Conservation (phyloP, 1,284 basidiomycete genomes). For the Lentinula novae-zelandiae region DNA sequence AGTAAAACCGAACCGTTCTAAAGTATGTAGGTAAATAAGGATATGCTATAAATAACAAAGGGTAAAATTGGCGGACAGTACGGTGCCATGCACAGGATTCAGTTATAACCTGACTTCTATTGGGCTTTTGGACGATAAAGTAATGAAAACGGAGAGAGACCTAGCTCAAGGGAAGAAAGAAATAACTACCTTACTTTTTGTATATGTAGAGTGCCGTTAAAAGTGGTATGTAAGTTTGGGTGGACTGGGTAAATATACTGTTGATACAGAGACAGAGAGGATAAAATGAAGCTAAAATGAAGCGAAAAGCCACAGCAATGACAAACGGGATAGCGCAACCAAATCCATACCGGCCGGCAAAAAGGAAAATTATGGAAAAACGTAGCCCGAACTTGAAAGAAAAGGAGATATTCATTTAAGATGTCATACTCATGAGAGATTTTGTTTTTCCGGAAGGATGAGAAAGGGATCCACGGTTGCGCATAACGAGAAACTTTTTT, state of each 20-base stretch:
- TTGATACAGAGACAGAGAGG: not conserved
- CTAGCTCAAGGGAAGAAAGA: not conserved
- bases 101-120: not conserved
- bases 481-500: not conserved
- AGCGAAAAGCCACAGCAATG: not conserved
- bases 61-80: not conserved
- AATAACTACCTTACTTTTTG: not conserved
- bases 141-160: not conserved
- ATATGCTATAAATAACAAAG: not conserved
- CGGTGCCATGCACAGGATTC: too few species aligned
- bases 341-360: not conserved
- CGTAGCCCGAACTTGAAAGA: not conserved
- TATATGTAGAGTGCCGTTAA: not conserved
- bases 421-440: not conserved
- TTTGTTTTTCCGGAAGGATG: not conserved
- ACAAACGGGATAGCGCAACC: not conserved
- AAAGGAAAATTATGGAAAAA: not conserved
- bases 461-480: not conserved
- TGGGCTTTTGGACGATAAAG: not conserved
- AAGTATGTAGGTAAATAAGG: not conserved
- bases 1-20: not conserved
- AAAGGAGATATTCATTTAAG: not conserved
- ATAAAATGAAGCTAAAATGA: not conserved
- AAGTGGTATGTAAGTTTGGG: not conserved
- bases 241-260: not conserved